phyloP scores from a whole-genome alignment of 1,139 yeast genomes.

The Zygoascus meyerae region DNA sequence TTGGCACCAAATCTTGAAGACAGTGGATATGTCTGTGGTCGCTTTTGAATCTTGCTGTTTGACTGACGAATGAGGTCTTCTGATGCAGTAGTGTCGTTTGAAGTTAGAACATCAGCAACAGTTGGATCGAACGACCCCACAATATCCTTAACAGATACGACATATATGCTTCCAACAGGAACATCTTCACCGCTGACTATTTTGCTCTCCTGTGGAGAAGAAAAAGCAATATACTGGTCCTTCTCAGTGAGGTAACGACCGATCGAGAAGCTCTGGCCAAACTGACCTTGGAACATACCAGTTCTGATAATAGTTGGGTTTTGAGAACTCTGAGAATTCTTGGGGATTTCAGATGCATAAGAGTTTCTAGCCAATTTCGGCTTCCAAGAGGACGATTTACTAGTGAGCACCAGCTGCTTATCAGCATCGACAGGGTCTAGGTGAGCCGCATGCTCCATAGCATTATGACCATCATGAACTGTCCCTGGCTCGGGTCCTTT shows the following conservation, averaged over 20 bases:
- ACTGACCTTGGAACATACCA: conserved; percentile 24
- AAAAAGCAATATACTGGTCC: conserved; percentile 40
- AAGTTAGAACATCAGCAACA: background rate
- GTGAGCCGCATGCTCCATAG: conserved; percentile 1
- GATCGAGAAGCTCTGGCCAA: conserved; percentile 41
- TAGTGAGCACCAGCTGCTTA: background rate
- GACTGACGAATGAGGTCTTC: background rate
- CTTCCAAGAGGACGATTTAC: background rate
- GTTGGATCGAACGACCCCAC: background rate
- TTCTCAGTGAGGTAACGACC: conserved; percentile 38
- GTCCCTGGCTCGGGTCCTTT: conserved; percentile 7
- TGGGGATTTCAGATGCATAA: background rate
- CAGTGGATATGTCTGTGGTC: conserved; percentile 8
- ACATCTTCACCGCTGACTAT: conserved; percentile 6
- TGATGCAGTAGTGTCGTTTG: background rate
- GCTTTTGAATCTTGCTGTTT: background rate
- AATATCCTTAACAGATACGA: conserved; percentile 9
- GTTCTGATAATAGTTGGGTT: conserved; percentile 21
- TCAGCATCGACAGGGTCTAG: background rate
- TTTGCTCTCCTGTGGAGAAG: conserved; percentile 42
- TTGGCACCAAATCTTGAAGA: conserved; percentile 31
- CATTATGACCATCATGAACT: background rate
- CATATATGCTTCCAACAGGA: conserved; percentile 23
- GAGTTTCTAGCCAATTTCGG: background rate
- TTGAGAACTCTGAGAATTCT: conserved; percentile 1